phyloP scores from a whole-genome alignment of 192 early-diverging fungal species.

The Backusella tuberculispora region DNA sequence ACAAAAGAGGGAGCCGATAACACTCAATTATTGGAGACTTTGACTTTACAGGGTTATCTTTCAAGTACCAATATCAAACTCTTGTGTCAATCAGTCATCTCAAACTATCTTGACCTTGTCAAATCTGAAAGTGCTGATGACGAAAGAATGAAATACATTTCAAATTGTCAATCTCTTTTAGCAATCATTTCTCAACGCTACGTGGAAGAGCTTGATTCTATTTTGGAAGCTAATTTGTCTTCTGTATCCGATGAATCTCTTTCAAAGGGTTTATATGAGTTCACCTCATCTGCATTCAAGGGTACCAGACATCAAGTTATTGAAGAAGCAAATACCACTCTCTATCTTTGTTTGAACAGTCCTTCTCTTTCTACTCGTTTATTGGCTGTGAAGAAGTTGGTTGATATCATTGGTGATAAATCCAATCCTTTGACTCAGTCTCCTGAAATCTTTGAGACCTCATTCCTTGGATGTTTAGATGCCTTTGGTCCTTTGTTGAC shows the following conservation, averaged over 20 bases:
- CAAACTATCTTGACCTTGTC: conserved; percentile 37
- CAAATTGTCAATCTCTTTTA: conserved; percentile 38
- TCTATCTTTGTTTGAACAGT: conserved; percentile 83
- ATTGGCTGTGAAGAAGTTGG: conserved; percentile 69
- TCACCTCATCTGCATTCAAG: conserved; percentile 57
- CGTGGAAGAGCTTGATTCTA: conserved; percentile 47
- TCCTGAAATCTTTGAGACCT: conserved; percentile 32
- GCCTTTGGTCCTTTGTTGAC: conserved; percentile 37
- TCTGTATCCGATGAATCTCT: conserved; percentile 29
- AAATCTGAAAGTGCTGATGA: conserved; percentile 21
- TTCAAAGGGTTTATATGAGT: conserved; percentile 53
- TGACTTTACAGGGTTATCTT: conserved; percentile 41
- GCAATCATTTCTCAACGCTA: conserved; percentile 45
- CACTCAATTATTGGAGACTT: conserved; percentile 38
- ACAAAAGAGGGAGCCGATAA: conserved; percentile 34
- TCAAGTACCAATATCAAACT: conserved; percentile 39
- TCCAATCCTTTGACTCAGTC: conserved; percentile 33
- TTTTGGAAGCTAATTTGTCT: conserved; percentile 46
- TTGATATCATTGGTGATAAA: conserved; percentile 53
- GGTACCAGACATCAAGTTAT: conserved; percentile 67
- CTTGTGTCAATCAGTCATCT: conserved; percentile 44
- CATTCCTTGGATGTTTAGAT: conserved; percentile 43
- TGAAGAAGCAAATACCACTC: conserved; percentile 72
- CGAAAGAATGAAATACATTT: conserved; percentile 23
- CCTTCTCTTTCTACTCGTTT: conserved; percentile 70